phyloP scores from a whole-genome alignment of 495 filamentous ascomycete genomes.

The Podospora pseudopauciseta region DNA sequence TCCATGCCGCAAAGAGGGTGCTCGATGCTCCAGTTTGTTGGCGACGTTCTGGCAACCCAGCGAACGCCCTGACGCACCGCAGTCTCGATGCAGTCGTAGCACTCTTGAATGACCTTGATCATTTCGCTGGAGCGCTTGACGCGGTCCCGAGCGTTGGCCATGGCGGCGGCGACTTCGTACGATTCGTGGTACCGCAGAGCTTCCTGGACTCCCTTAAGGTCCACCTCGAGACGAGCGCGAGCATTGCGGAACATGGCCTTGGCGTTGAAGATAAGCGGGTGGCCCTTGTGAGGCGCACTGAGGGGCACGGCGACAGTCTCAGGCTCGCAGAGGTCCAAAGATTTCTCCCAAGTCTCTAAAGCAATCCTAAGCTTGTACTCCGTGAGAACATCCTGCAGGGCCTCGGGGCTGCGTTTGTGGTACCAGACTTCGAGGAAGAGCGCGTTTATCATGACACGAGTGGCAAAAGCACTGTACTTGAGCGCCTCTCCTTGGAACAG shows the following conservation, averaged over 20 bases:
- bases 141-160: constrained; percentile 87
- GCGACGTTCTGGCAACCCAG: constrained; percentile 94
- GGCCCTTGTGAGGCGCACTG: constrained; percentile 94
- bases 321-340: constrained; percentile 87
- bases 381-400: constrained; percentile 91
- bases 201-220: constrained; percentile 92
- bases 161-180: constrained; percentile 92
- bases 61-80: constrained; percentile 91
- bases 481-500: constrained; percentile 90
- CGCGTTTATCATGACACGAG: constrained; percentile 97
- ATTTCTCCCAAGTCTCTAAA: constrained; percentile 96
- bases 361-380: constrained; percentile 97
- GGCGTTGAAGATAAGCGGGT: constrained; percentile 97
- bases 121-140: constrained; percentile 95
- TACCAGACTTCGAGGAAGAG: constrained; percentile 98
- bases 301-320: constrained; percentile 87
- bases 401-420: constrained; percentile 94
- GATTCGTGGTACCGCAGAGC: constrained; percentile 94
- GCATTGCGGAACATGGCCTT: constrained; percentile 97
- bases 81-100: constrained; percentile 97
- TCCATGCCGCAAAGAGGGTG: constrained; percentile 96
- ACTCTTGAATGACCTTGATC: constrained; percentile 97
- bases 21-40: constrained; percentile 98
- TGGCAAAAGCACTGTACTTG: constrained; percentile 95
- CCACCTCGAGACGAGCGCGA: constrained; percentile 86